These are phyloP conservation scores for Pleurotus eryngii DNA, from an alignment of 768 basidiomycete genomes.

Conservation along the genomic window DNA sequence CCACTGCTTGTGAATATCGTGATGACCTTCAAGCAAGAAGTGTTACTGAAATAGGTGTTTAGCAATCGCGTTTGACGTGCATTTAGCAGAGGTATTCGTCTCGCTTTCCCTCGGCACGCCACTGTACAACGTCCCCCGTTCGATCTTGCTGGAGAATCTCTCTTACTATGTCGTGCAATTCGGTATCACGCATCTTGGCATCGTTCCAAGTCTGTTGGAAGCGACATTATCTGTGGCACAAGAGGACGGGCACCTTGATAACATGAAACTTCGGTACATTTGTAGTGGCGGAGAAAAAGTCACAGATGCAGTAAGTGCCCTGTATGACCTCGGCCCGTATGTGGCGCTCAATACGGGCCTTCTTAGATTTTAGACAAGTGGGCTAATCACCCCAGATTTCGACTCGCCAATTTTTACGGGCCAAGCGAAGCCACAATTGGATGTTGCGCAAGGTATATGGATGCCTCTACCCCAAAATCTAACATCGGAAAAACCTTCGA, in stretches of 20 bases:
- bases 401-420: constrained; percentile 49
- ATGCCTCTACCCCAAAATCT: constrained; percentile 32
- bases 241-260: constrained; percentile 16
- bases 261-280: constrained; percentile 37
- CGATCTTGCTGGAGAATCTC: constrained; percentile 41
- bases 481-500: constrained; percentile 43
- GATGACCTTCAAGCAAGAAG: not conserved
- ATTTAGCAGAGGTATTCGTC: constrained; percentile 41
- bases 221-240: constrained; percentile 38
- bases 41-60: not conserved
- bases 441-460: constrained; percentile 44
- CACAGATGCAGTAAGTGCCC: constrained; percentile 38
- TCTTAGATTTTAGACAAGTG: constrained; percentile 41
- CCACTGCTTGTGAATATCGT: constrained; percentile 38
- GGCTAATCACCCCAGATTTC: constrained; percentile 41
- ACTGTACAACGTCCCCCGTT: constrained; percentile 38
- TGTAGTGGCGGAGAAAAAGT: constrained; percentile 53
- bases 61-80: constrained; percentile 55
- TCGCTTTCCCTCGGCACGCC: constrained; percentile 42
- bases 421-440: constrained; percentile 54
- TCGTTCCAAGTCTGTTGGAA: constrained; percentile 52
- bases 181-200: constrained; percentile 45
- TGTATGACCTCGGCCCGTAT: not conserved
- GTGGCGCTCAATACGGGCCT: not conserved
- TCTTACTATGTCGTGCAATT: constrained; percentile 32